Base-by-base conservation (phyloP, 176 grass and related monocot genomes). In the Bonia amplexicaulis region DNA sequence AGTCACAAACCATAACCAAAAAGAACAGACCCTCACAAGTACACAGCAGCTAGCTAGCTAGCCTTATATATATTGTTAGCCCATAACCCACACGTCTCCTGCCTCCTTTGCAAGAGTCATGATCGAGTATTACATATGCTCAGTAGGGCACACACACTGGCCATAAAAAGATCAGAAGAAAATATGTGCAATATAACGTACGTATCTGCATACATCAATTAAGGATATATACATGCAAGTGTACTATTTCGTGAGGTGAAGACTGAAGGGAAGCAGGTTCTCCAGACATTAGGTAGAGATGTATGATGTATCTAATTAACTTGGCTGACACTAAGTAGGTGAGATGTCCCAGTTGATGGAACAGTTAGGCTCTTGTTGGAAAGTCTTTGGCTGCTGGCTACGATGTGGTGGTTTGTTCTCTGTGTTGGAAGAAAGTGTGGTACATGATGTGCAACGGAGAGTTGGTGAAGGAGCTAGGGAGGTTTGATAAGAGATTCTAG, bases 401-500 rank as follows among this genome's bases (percentile, higher is more conserved):
- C 31, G 31, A 55, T 71, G 53, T 49, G 48, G 41, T 77, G 68
- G 69, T n/a, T n/a, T 85, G 14, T 58, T 69, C 78, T 69, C 44
- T 71, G 40, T 26, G 59, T 45, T 67, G 60, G 67, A 74, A 62
- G 74, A 65, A 74, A 54, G n/a, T 9, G 44, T 72, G 54, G 55
- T 63, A 8, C 7, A 55, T 20, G 48, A 77, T 57, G 20, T 79
- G 67, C 62, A 35, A 25, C n/a, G 17, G 17, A 74, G 71, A 84
- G 72, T 76, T 75, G 72, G 82, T 84, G 44, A 64, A 39, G 42
- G 20, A 37, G 35, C 15, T 14, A 63, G 20, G 17, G 54, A 81
- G 58, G 83, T 86, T 77, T 77, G 78, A 82, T 77, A 71, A 44
- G 88, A 61, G 83, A 90, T 90, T 86, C 88, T 90, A 90, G 83